Conservation (phyloP, 2,329 filamentous ascomycete genomes). For the Cladosporium cucumerinum region DNA sequence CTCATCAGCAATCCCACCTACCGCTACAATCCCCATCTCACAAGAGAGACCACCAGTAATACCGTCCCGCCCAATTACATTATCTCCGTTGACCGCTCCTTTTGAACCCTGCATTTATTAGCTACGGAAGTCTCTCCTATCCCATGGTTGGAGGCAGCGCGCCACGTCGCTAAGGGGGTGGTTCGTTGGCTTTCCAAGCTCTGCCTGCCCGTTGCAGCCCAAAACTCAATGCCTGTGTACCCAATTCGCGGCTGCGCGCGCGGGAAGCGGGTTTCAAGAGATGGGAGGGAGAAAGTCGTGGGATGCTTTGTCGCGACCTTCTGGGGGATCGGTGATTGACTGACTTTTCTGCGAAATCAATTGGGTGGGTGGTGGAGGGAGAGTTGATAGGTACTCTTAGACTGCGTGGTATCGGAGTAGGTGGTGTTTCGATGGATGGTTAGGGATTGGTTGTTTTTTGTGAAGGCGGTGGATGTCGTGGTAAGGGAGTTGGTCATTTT, state of each 20-base stretch:
- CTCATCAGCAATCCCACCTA: not conserved
- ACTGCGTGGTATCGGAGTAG: not conserved
- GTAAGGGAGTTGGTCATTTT: not conserved
- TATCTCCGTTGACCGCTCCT: slow-evolving; percentile 16
- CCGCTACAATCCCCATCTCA: not conserved
- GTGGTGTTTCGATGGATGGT: not conserved
- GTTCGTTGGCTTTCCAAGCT: slow-evolving; percentile 7
- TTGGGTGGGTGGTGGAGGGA: no score
- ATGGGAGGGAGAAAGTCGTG: slow-evolving; percentile 2
- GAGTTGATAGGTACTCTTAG: not conserved
- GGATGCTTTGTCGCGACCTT: not conserved
- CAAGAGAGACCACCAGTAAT: not conserved
- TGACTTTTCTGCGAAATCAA: no score
- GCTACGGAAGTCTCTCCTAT: not conserved
- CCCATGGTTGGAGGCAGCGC: slow-evolving; percentile 1
- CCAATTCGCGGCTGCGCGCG: slow-evolving; percentile 5
- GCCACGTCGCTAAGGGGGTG: slow-evolving; percentile 5
- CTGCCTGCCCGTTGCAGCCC: slow-evolving; percentile 10
- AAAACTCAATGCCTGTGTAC: slow-evolving; percentile 15
- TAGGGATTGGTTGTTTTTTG: not conserved
- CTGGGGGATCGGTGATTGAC: not conserved
- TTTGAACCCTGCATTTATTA: slow-evolving; percentile 1
- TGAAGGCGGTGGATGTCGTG: not conserved
- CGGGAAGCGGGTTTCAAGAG: not conserved
- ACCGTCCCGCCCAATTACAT: not conserved